Percentiles rank a stretch among this genome's conserved stretches.
phyloP scores from a whole-genome alignment of 1,284 basidiomycete species.

The Wolfiporia cocos region DNA sequence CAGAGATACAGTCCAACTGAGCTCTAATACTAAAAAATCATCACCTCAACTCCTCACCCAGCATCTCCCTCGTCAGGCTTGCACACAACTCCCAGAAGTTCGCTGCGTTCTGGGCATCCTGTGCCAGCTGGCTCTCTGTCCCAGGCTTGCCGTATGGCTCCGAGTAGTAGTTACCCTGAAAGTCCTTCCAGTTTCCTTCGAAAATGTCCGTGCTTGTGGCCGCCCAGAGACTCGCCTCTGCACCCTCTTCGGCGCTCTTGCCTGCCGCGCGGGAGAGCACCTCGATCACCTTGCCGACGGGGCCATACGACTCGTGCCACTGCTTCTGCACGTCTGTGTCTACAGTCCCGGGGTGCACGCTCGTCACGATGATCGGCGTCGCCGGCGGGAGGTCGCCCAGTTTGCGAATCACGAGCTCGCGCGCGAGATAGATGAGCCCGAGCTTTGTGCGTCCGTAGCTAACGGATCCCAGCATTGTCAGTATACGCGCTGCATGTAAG shows the following conservation, averaged over 20 bases:
- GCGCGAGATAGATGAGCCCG: slow-evolving; percentile 22
- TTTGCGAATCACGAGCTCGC: slow-evolving; percentile 22
- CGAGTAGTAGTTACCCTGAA: slow-evolving; percentile 26
- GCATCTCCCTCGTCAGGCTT: slow-evolving; percentile 18
- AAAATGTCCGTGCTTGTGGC: slow-evolving; percentile 24
- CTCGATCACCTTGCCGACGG: slow-evolving; percentile 20
- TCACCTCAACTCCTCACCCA: slow-evolving; percentile 20
- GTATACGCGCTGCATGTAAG: too few relatives aligned
- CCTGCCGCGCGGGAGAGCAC: slow-evolving; percentile 15
- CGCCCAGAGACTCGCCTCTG: slow-evolving; percentile 27
- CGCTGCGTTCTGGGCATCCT: slow-evolving; percentile 17
- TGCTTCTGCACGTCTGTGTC: slow-evolving; percentile 25
- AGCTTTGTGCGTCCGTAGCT: slow-evolving; percentile 25
- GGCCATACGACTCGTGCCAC: slow-evolving; percentile 23
- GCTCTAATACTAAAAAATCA: too few relatives aligned
- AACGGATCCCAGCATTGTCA: not conserved
- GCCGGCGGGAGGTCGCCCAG: slow-evolving; percentile 11
- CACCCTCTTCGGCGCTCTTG: slow-evolving; percentile 25
- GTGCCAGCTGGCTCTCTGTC: slow-evolving; percentile 20
- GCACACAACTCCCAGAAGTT: slow-evolving; percentile 25
- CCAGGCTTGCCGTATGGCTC: slow-evolving; percentile 24
- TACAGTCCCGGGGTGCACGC: slow-evolving; percentile 26
- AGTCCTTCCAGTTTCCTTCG: slow-evolving; percentile 24
- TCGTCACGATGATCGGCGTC: slow-evolving; percentile 21
- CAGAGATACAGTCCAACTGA: too few relatives aligned